These are phyloP conservation scores for Camelina sativa DNA, from an alignment of 345 rosid species.

Conservation along the genomic window DNA sequence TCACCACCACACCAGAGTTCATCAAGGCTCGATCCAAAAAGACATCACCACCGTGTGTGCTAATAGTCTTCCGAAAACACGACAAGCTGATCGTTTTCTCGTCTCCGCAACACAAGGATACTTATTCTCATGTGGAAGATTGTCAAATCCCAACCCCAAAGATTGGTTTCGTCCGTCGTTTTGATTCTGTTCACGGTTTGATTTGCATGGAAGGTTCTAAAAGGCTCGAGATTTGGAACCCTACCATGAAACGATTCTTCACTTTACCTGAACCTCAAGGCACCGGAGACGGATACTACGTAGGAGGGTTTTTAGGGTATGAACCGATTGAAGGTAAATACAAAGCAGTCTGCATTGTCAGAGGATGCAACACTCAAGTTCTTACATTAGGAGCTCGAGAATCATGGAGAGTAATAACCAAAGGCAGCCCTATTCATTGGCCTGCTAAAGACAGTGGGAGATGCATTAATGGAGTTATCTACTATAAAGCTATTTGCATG, in stretches of 20 bases:
- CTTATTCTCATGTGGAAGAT: not conserved
- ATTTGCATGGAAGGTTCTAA: not conserved
- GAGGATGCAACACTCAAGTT: not conserved
- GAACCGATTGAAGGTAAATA: not conserved
- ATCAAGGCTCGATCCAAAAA: not conserved
- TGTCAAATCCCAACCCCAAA: not conserved
- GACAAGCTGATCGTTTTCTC: slow-evolving; percentile 5
- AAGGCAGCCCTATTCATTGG: not conserved
- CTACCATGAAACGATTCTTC: not conserved
- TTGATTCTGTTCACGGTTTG: slow-evolving; percentile 8
- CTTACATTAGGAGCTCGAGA: slow-evolving; percentile 15
- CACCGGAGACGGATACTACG: not conserved
- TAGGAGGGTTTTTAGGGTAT: slow-evolving; percentile 15
- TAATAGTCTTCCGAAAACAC: not conserved
- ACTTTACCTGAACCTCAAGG: not conserved
- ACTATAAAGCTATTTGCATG: not conserved
- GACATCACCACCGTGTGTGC: not conserved
- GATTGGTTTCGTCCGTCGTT: not conserved
- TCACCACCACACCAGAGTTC: slow-evolving; percentile 11
- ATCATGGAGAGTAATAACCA: not conserved
- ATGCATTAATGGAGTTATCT: slow-evolving; percentile 16
- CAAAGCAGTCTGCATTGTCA: not conserved
- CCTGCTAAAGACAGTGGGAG: not conserved
- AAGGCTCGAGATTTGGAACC: slow-evolving; percentile 20
- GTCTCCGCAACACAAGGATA: not conserved